Evolutionary conservation across 2,329 filamentous ascomycete species (phyloP).

Genomic region (Sporothrix curviconia): DNA sequence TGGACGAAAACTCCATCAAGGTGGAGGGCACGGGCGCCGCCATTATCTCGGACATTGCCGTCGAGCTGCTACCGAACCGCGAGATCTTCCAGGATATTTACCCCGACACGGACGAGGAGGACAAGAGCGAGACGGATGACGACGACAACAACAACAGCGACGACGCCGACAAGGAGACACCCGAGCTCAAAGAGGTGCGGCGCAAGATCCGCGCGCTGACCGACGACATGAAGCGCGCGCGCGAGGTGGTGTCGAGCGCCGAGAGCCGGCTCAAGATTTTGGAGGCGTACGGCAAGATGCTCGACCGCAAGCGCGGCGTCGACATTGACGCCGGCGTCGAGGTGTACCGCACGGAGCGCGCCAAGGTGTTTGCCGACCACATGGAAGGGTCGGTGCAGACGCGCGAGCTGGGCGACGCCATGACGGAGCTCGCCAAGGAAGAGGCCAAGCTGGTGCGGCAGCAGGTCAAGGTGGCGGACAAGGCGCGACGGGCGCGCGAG

Average conservation of each 20-base stretch:
- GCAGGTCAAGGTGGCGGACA: conserved; percentile 26
- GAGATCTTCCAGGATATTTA: conserved; percentile 50
- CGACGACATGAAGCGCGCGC: conserved; percentile 26
- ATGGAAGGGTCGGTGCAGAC: conserved; percentile 27
- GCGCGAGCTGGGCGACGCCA: conserved; percentile 29
- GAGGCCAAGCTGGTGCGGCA: conserved; percentile 25
- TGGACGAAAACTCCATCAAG: conserved; percentile 52
- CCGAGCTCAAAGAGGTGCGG: conserved; percentile 27
- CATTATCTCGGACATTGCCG: conserved; percentile 55
- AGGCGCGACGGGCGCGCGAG: conserved; percentile 26
- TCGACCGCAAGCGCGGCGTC: conserved; percentile 30
- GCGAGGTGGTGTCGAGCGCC: conserved; percentile 30
- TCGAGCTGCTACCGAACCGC: conserved; percentile 50
- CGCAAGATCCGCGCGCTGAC: conserved; percentile 27
- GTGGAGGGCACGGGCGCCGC: conserved; percentile 53
- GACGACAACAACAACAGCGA: conserved; percentile 24
- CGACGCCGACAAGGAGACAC: conserved; percentile 22
- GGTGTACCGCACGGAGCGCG: conserved; percentile 37
- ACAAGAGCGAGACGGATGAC: conserved; percentile 25
- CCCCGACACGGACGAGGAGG: conserved; percentile 36
- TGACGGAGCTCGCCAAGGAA: conserved; percentile 30
- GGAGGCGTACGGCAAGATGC: conserved; percentile 32
- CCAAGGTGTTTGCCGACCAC: conserved; percentile 36
- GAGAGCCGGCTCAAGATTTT: conserved; percentile 36
- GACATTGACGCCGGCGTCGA: conserved; percentile 34